phyloP scores from a whole-genome alignment of 225 moss, liverwort and hornwort species.

The Bryum argenteum region DNA sequence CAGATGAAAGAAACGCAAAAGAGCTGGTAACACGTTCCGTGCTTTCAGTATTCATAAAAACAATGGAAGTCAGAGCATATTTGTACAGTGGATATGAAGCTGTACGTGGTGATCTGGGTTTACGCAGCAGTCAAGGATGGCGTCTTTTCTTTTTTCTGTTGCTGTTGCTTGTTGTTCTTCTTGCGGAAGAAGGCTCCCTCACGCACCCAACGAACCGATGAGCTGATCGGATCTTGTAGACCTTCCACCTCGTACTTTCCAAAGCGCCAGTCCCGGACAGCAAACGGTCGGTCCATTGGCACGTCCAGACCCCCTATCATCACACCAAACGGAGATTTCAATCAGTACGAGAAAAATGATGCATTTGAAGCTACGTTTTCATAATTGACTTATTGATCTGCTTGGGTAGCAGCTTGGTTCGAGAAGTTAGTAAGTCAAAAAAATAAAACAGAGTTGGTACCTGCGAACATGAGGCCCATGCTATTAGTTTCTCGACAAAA shows the following conservation, averaged over 20 bases:
- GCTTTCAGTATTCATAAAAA: constrained; percentile 34
- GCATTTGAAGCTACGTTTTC: too few relatives aligned
- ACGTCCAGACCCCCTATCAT: constrained; percentile 85
- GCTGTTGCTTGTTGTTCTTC: constrained; percentile 41
- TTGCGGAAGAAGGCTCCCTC: constrained; percentile 75
- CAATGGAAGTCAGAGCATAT: constrained; percentile 31
- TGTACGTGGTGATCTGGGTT: constrained; percentile 29
- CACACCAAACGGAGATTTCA: constrained; percentile 7
- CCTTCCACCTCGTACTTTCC: constrained; percentile 88
- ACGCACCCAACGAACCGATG: constrained; percentile 64
- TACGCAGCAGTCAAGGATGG: constrained; percentile 22
- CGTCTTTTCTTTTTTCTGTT: not conserved
- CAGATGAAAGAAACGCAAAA: constrained; percentile 3
- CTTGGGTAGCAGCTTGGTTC: too few relatives aligned
- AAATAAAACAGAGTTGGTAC: constrained; percentile 33
- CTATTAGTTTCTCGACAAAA: constrained; percentile 84
- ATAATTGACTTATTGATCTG: too few relatives aligned
- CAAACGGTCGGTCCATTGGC: constrained; percentile 79
- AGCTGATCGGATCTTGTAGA: constrained; percentile 88
- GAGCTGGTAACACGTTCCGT: constrained; percentile 31
- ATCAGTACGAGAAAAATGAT: not conserved
- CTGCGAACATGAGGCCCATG: constrained; percentile 94
- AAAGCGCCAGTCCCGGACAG: constrained; percentile 89
- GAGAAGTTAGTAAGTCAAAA: not conserved
- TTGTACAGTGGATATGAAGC: constrained; percentile 40